phyloP scores from a whole-genome alignment of 2,329 filamentous ascomycete species.

The Calonectria fujianensis region DNA sequence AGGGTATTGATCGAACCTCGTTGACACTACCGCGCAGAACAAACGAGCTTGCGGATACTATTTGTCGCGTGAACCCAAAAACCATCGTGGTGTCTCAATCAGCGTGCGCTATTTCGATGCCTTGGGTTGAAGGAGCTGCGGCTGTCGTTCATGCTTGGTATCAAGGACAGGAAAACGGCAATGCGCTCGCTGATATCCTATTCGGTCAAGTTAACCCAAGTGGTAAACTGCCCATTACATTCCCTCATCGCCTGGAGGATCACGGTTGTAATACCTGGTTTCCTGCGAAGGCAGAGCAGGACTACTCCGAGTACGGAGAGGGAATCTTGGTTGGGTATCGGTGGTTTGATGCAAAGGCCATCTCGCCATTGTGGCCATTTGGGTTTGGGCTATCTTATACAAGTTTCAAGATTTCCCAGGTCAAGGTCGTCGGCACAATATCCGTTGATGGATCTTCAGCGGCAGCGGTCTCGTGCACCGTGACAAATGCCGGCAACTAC shows the following conservation, averaged over 20 bases:
- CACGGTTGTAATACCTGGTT: conserved; percentile 19
- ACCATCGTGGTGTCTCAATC: conserved; percentile 7
- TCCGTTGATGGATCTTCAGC: not conserved
- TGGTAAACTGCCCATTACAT: conserved; percentile 18
- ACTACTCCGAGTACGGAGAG: conserved; percentile 19
- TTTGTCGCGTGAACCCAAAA: conserved; percentile 5
- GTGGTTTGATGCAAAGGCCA: conserved; percentile 15
- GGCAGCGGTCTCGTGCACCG: not conserved
- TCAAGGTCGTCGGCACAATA: not conserved
- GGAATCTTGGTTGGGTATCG: conserved; percentile 28
- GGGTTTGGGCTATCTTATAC: conserved; percentile 26
- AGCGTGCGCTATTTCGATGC: conserved; percentile 22
- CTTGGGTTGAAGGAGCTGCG: conserved; percentile 1
- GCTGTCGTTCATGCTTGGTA: conserved; percentile 25
- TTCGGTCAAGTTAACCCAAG: not conserved
- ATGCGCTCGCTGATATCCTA: conserved; percentile 14
- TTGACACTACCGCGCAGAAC: not conserved
- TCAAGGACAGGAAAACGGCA: conserved; percentile 24
- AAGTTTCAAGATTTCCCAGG: not conserved
- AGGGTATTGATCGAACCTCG: conserved; percentile 11
- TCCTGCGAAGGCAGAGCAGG: not conserved
- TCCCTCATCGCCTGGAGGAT: conserved; percentile 1
- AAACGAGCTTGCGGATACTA: not conserved
- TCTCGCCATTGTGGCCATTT: conserved; percentile 12
- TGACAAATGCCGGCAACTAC: not conserved